Conservation (phyloP, 2,329 filamentous ascomycete genomes). For the Mycosphaerella arachidis region DNA sequence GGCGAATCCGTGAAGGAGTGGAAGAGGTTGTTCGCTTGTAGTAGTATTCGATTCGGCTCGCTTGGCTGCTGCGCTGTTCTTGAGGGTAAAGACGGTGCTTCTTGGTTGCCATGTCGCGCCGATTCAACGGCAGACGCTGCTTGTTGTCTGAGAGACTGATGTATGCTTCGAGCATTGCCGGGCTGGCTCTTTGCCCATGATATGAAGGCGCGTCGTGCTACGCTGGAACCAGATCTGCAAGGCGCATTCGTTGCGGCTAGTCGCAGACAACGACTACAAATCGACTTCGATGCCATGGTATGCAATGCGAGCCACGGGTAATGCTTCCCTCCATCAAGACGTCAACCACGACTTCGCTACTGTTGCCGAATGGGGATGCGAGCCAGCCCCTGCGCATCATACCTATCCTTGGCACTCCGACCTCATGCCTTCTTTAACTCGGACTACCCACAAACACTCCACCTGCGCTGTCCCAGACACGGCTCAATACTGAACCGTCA, state of each 20-base stretch:
- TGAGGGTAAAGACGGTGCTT: slow-evolving; percentile 6
- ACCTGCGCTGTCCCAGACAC: too few species aligned
- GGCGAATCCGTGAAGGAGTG: slow-evolving; percentile 88
- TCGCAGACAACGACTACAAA: slow-evolving; percentile 26
- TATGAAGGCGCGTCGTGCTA: slow-evolving; percentile 19
- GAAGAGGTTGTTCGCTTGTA: slow-evolving; percentile 79
- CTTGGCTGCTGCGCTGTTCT: slow-evolving; percentile 8
- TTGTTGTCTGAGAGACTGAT: slow-evolving; percentile 20
- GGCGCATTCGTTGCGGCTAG: slow-evolving; percentile 10
- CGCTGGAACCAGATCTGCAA: slow-evolving; percentile 6
- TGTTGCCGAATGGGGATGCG: not conserved
- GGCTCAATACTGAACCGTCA: too few species aligned
- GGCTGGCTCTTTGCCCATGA: slow-evolving; percentile 19
- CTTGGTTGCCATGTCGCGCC: slow-evolving; percentile 3
- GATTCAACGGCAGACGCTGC: slow-evolving; percentile 18
- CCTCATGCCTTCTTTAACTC: not conserved
- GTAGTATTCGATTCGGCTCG: slow-evolving; percentile 37
- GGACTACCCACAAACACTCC: too few species aligned
- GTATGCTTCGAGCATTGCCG: slow-evolving; percentile 20
- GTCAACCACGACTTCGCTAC: not conserved
- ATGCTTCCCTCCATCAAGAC: not conserved
- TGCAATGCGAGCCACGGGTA: not conserved
- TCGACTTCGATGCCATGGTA: slow-evolving; percentile 24
- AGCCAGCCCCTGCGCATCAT: not conserved
- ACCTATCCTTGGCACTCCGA: not conserved